phyloP scores from a whole-genome alignment of 306 rosid species.

The Vicia sativa region DNA sequence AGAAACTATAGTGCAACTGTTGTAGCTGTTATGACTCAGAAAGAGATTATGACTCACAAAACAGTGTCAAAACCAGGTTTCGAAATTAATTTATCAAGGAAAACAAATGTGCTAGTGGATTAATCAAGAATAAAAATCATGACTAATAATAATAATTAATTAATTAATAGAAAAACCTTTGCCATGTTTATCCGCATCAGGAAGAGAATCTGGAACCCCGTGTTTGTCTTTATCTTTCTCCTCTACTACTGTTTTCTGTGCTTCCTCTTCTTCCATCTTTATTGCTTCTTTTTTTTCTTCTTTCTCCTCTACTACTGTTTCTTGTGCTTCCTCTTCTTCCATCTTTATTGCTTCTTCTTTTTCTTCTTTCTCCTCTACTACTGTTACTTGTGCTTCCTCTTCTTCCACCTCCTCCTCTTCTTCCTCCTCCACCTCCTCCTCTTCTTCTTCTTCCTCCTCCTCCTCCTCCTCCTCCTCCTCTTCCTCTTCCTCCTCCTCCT shows the following conservation, averaged over 20 bases:
- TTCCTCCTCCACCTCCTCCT: slow-evolving; percentile 6
- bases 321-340: neutral
- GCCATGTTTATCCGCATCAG: slow-evolving; percentile 11
- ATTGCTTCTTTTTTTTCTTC: slow-evolving; percentile 2
- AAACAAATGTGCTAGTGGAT: neutral
- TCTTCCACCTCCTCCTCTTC: neutral
- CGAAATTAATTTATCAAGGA: neutral
- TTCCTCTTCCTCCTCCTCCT: neutral
- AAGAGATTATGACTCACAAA: neutral
- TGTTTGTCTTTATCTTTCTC: slow-evolving; percentile 31
- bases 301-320: neutral
- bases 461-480: slow-evolving; percentile 11
- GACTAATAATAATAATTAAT: neutral
- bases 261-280: neutral
- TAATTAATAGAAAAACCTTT: slow-evolving; percentile 43
- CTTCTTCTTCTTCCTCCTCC: neutral
- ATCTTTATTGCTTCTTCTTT: too few species aligned
- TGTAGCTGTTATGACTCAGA: neutral
- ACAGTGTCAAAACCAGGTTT: slow-evolving; percentile 12
- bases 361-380: slow-evolving; percentile 16
- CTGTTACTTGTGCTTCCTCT: too few species aligned
- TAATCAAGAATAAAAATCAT: slow-evolving; percentile 14
- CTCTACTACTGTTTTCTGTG: neutral
- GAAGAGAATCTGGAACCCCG: slow-evolving; percentile 40
- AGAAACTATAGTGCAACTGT: neutral